These are phyloP conservation scores for Glycine latifolia DNA, from an alignment of 306 rosid genomes.

Conservation along the genomic window DNA sequence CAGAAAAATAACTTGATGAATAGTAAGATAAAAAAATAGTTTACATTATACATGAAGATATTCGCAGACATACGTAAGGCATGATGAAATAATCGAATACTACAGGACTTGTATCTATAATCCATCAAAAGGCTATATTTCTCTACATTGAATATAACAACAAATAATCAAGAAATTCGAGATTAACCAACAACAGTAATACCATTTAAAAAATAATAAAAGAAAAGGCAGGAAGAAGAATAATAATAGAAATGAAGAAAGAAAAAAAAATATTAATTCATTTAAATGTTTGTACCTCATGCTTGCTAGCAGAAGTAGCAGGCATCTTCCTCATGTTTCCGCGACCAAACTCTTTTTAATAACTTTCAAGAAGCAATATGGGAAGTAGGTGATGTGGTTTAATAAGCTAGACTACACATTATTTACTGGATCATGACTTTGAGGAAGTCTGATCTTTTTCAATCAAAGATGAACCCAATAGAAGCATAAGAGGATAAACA, in stretches of 20 bases:
- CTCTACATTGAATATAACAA: too few relatives aligned
- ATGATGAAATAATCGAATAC: constrained; percentile 36
- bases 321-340: constrained; percentile 41
- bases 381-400: constrained; percentile 38
- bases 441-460: constrained; percentile 56
- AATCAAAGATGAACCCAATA: constrained; percentile 77
- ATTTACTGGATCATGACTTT: constrained; percentile 52
- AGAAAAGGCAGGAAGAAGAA: neutral
- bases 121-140: too few relatives aligned
- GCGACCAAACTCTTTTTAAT: constrained; percentile 47
- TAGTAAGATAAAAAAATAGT: neutral
- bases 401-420: constrained; percentile 47
- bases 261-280: constrained; percentile 3
- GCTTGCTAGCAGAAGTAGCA: constrained; percentile 45
- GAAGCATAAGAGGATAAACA: constrained; percentile 95
- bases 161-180: constrained; percentile 37
- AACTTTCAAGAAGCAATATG: constrained; percentile 40
- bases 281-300: constrained; percentile 37
- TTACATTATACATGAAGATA: neutral
- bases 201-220: constrained; percentile 20
- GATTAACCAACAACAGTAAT: constrained; percentile 19
- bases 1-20: constrained; percentile 15
- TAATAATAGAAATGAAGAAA: neutral
- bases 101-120: too few relatives aligned
- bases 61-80: neutral